These are phyloP conservation scores for Scytalidium lignicola DNA, from an alignment of 2,329 filamentous ascomycete genomes.

Conservation along the genomic window DNA sequence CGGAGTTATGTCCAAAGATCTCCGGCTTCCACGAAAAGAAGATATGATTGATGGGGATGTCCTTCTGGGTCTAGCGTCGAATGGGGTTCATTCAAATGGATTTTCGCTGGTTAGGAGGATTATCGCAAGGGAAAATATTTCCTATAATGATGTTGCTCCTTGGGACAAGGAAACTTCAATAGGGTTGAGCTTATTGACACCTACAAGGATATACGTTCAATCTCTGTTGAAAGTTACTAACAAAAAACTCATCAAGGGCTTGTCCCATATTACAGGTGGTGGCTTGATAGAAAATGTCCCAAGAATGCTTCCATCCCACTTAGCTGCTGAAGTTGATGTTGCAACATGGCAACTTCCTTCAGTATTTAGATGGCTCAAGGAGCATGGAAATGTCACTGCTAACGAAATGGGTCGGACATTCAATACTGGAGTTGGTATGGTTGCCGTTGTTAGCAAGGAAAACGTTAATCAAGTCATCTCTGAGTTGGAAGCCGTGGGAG, in stretches of 20 bases:
- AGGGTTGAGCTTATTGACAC: constrained; percentile 76
- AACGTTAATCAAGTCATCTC: constrained; percentile 56
- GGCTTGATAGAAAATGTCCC: constrained; percentile 92
- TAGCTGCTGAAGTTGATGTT: constrained; percentile 79
- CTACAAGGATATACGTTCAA: constrained; percentile 91
- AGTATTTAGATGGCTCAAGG: constrained; percentile 84
- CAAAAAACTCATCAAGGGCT: constrained; percentile 71
- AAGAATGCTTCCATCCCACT: constrained; percentile 75
- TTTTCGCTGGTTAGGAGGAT: constrained; percentile 96
- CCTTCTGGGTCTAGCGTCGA: constrained; percentile 78
- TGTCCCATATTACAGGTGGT: constrained; percentile 95
- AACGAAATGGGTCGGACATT: constrained; percentile 87
- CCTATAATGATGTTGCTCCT: constrained; percentile 68
- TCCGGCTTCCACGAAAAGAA: constrained; percentile 69
- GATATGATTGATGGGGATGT: constrained; percentile 80
- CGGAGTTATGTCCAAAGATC: constrained; percentile 67
- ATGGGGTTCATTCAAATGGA: constrained; percentile 90
- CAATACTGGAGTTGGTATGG: constrained; percentile 95
- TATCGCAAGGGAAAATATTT: constrained; percentile 65
- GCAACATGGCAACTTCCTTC: constrained; percentile 67
- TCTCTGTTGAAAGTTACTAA: constrained; percentile 63
- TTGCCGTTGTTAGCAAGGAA: constrained; percentile 67
- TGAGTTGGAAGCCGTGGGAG: constrained; percentile 61
- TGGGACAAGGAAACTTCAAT: constrained; percentile 64
- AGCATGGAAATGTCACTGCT: constrained; percentile 62